Evolutionary conservation across 306 rosid species (phyloP).

Genomic region (Quercus dentata): DNA sequence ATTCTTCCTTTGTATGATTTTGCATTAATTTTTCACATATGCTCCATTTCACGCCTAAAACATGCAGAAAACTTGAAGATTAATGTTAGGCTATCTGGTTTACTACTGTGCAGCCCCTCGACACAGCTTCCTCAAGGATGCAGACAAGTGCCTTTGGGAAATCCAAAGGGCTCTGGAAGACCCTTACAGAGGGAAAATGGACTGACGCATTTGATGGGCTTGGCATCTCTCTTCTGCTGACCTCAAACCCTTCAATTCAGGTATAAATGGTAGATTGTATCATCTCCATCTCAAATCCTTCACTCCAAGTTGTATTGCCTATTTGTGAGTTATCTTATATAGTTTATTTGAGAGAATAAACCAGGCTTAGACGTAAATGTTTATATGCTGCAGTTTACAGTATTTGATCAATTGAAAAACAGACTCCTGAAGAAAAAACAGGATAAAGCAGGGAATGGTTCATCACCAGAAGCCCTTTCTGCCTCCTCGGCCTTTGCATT

Average conservation of each 20-base stretch:
- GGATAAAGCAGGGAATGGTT: conserved; percentile 32
- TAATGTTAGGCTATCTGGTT: conserved; percentile 38
- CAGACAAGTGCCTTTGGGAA: conserved; percentile 96
- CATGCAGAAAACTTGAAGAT: conserved; percentile 15
- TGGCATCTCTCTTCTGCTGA: conserved; percentile 81
- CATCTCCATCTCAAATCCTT: background rate
- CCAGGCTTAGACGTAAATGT: conserved; percentile 24
- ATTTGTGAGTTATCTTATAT: background rate
- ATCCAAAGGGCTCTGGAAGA: conserved; percentile 80
- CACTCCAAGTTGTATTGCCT: background rate
- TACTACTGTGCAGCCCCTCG: conserved; percentile 76
- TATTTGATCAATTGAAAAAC: conserved; percentile 91
- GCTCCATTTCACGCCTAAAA: background rate
- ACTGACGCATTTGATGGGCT: conserved; percentile 95
- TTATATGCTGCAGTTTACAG: conserved; percentile 66
- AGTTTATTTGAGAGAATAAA: conserved; percentile 12
- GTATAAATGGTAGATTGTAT: conserved; percentile 25
- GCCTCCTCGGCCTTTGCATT: conserved; percentile 77
- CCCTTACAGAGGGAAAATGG: conserved; percentile 91
- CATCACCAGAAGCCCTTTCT: conserved; percentile 70
- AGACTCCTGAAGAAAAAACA: conserved; percentile 46
- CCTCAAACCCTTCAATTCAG: conserved; percentile 97
- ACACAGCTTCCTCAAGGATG: conserved; percentile 97
- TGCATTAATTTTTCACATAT: background rate
- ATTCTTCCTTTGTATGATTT: background rate